Evolutionary conservation across 495 filamentous ascomycete species (phyloP).

Genomic region (Penicillium simplicissimum): DNA sequence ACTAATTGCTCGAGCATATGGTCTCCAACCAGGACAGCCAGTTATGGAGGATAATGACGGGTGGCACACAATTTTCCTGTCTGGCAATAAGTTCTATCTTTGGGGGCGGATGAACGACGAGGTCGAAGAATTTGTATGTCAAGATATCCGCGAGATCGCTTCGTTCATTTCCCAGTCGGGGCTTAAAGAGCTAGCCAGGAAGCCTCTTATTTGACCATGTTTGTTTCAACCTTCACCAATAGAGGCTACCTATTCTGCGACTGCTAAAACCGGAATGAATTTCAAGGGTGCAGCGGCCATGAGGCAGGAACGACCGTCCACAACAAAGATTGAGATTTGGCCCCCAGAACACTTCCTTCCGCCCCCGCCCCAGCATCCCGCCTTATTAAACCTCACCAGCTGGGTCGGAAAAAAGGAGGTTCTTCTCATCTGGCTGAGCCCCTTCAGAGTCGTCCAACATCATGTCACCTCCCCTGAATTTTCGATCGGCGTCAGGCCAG

Average conservation of each 20-base stretch:
- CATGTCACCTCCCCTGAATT: background rate
- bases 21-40: conserved; percentile 11
- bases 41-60: conserved; percentile 9
- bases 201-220: background rate
- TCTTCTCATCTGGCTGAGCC: background rate
- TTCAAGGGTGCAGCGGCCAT: background rate
- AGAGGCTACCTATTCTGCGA: no score
- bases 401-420: background rate
- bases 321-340: background rate
- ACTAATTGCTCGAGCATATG: conserved; percentile 8
- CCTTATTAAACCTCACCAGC: background rate
- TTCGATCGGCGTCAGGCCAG: background rate
- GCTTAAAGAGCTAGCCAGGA: background rate
- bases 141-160: background rate
- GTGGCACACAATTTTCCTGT: conserved; percentile 10
- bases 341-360: background rate
- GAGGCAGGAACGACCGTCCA: background rate
- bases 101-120: conserved; percentile 1
- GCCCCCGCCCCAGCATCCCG: background rate
- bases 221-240: no score
- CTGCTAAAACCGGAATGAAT: background rate
- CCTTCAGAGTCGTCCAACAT: background rate
- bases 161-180: background rate
- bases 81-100: conserved; percentile 6
- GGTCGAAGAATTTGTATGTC: conserved; percentile 1